Percentiles rank a stretch among this genome's conserved stretches.
These are phyloP conservation scores for Botrytis paeoniae DNA, from an alignment of 2,329 filamentous ascomycete genomes.

Conservation along the genomic window DNA sequence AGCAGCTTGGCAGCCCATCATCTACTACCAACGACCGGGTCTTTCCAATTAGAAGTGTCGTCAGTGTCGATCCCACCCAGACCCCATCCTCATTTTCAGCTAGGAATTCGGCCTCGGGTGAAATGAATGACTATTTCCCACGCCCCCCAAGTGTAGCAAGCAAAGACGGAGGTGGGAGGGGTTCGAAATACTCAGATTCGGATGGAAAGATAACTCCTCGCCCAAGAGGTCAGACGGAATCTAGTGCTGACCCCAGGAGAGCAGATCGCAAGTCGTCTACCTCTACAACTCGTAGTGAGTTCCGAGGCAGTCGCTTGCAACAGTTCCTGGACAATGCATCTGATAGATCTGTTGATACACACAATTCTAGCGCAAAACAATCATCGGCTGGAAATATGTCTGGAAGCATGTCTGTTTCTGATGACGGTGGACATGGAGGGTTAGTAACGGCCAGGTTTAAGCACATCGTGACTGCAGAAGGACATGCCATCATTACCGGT, in stretches of 20 bases:
- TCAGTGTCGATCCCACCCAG: conserved; percentile 32
- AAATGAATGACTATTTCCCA: conserved; percentile 29
- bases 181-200: neutral
- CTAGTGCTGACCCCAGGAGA: neutral
- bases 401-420: neutral
- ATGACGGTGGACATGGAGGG: conserved; percentile 23
- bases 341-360: conserved; percentile 27
- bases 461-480: conserved; percentile 71
- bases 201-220: conserved; percentile 11
- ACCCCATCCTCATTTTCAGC: conserved; percentile 26
- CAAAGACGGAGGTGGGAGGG: neutral
- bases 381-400: conserved; percentile 11
- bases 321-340: conserved; percentile 32
- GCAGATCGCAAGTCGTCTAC: conserved; percentile 22
- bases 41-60: conserved; percentile 35
- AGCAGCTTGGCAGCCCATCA: conserved; percentile 27
- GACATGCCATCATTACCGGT: conserved; percentile 80
- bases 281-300: conserved; percentile 22
- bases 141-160: conserved; percentile 11
- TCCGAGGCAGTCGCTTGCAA: conserved; percentile 27
- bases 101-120: conserved; percentile 20
- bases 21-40: conserved; percentile 27
- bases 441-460: conserved; percentile 72
- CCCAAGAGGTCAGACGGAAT: neutral
- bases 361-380: conserved; percentile 17